Evolutionary conservation across 306 rosid species (phyloP).

Genomic region (Sicyos edulis): DNA sequence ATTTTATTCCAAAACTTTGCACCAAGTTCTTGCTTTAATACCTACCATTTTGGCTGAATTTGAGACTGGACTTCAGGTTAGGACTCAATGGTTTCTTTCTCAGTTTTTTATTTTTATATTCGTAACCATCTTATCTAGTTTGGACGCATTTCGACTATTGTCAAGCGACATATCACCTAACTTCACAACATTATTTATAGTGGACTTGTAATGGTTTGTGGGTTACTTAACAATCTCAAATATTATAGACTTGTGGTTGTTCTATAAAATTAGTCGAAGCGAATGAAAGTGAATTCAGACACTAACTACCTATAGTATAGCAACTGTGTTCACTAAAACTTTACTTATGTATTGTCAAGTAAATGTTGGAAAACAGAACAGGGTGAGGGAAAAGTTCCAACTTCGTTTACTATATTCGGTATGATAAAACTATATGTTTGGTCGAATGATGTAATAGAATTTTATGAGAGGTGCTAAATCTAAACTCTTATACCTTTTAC

Average conservation of each 20-base stretch:
- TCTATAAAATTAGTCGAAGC: background rate
- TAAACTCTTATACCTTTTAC: no score
- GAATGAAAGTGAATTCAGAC: background rate
- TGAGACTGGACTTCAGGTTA: conserved; percentile 72
- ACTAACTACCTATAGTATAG: background rate
- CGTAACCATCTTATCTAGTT: no score
- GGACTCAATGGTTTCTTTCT: background rate
- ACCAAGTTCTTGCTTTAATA: conserved; percentile 63
- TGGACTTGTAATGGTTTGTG: no score
- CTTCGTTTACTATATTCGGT: no score
- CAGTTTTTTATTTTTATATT: no score
- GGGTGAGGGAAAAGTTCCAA: background rate
- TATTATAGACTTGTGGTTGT: background rate
- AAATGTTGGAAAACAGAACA: background rate
- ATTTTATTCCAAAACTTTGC: conserved; percentile 69
- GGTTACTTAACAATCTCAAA: no score
- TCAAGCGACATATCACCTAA: no score
- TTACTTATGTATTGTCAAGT: background rate
- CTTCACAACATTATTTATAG: no score
- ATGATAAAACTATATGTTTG: no score
- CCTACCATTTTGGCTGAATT: conserved; percentile 57
- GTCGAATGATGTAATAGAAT: no score
- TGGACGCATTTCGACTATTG: no score
- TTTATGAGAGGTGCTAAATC: no score
- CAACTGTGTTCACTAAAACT: background rate